phyloP scores from a whole-genome alignment of 176 grass and related monocot species.

The Sorghum bicolor region DNA sequence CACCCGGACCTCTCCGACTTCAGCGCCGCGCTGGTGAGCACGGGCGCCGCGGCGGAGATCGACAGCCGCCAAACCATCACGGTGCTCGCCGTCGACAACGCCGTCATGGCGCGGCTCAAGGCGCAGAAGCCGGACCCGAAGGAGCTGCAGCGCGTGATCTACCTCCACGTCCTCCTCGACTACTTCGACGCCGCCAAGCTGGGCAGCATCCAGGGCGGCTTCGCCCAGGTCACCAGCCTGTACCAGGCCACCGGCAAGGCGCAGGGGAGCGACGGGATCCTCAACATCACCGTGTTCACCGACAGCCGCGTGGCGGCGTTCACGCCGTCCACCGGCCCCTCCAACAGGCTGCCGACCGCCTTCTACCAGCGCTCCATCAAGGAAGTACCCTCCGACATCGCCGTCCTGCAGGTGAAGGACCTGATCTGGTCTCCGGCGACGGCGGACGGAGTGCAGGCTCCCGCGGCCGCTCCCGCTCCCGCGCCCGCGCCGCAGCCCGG shows the following conservation, averaged over 20 bases:
- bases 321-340: background rate
- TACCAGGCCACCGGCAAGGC: slow-evolving; percentile 46
- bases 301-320: slow-evolving; percentile 29
- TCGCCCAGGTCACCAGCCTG: slow-evolving; percentile 28
- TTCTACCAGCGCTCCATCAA: slow-evolving; percentile 42
- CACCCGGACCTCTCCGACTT: slow-evolving; percentile 45
- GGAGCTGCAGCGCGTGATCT: slow-evolving; percentile 23
- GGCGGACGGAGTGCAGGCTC: background rate
- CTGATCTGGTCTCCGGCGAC: slow-evolving; percentile 31
- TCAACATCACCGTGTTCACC: slow-evolving; percentile 20
- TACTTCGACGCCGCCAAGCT: slow-evolving; percentile 54
- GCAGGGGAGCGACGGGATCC: slow-evolving; percentile 26
- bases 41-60: slow-evolving; percentile 48
- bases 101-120: slow-evolving; percentile 18
- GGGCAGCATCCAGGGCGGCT: background rate
- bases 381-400: slow-evolving; percentile 44
- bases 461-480: background rate
- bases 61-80: slow-evolving; percentile 43
- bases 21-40: slow-evolving; percentile 40
- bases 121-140: background rate
- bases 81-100: slow-evolving; percentile 49
- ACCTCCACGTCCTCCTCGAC: slow-evolving; percentile 47
- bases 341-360: background rate
- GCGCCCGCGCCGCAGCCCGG: background rate
- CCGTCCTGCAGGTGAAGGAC: slow-evolving; percentile 53